Conservation (phyloP, 805 yeast genomes). For the Cyberlindnera saturnus region DNA sequence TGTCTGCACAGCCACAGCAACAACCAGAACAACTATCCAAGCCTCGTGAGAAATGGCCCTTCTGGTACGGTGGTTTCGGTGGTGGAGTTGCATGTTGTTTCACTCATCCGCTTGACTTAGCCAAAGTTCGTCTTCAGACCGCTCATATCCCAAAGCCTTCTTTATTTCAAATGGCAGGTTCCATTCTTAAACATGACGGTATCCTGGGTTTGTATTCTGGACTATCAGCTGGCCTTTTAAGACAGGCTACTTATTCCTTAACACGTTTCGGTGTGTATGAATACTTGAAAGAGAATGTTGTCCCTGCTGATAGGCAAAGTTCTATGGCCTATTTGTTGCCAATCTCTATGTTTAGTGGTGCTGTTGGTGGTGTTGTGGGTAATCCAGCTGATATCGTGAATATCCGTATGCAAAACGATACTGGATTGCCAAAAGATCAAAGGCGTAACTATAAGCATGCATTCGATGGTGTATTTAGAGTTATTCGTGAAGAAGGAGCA, state of each 20-base stretch:
- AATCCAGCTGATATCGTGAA: constrained; percentile 86
- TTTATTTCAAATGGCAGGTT: constrained; percentile 52
- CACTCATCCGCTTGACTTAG: constrained; percentile 81
- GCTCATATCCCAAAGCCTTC: constrained; percentile 62
- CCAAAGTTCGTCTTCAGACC: constrained; percentile 82
- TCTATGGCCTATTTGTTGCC: constrained; percentile 60
- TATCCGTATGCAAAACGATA: constrained; percentile 88
- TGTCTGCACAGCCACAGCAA: constrained; percentile 1
- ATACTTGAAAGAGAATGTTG: constrained; percentile 52
- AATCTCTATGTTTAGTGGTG: constrained; percentile 81
- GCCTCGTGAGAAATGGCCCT: constrained; percentile 30
- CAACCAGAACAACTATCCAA: constrained; percentile 5
- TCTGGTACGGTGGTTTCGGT: constrained; percentile 67
- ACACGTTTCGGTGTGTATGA: constrained; percentile 87
- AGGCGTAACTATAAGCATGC: constrained; percentile 76
- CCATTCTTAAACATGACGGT: constrained; percentile 63
- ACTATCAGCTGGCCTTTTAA: constrained; percentile 68
- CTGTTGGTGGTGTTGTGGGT: constrained; percentile 78
- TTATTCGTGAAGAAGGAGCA: constrained; percentile 55
- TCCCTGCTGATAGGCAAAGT: constrained; percentile 38
- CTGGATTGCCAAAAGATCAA: constrained; percentile 54
- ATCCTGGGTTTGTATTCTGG: constrained; percentile 69
- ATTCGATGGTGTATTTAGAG: constrained; percentile 62
- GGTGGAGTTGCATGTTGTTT: constrained; percentile 61
- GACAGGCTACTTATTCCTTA: constrained; percentile 87